Conservation (phyloP, 2,329 filamentous ascomycete genomes). For the Arthroderma sp. region DNA sequence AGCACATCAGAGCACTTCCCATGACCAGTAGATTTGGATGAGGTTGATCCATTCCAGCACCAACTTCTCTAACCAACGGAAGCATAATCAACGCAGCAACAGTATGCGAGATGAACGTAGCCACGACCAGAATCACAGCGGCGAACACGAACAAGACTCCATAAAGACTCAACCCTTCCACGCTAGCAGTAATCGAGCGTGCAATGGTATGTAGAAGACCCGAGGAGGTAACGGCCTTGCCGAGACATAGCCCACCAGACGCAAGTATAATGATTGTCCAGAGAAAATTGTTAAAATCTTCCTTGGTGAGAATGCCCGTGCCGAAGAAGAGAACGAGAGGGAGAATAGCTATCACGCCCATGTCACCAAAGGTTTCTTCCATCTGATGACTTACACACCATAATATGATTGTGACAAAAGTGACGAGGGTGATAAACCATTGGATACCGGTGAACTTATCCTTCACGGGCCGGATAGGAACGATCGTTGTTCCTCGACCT, state of each 20-base stretch:
- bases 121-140: constrained; percentile 72
- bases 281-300: constrained; percentile 99
- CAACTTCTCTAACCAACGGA: constrained; percentile 78
- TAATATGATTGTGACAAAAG: constrained; percentile 67
- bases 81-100: constrained; percentile 92
- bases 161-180: constrained; percentile 72
- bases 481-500: constrained; percentile 71
- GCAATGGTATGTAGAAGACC: constrained; percentile 85
- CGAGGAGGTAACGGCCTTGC: constrained; percentile 87
- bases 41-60: constrained; percentile 69
- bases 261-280: constrained; percentile 99
- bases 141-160: constrained; percentile 77
- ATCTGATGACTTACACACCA: constrained; percentile 92
- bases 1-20: constrained; percentile 90
- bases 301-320: constrained; percentile 88
- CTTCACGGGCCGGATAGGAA: constrained; percentile 78
- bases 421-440: constrained; percentile 81
- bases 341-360: constrained; percentile 96
- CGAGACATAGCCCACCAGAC: constrained; percentile 79
- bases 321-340: constrained; percentile 94
- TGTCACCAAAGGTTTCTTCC: constrained; percentile 80
- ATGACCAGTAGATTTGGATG: constrained; percentile 93
- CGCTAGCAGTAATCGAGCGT: constrained; percentile 55
- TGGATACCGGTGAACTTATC: constrained; percentile 80
- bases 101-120: constrained; percentile 95